Evolutionary conservation across 2,329 filamentous ascomycete species (phyloP).

Genomic region (Trichoderma simmonsii): DNA sequence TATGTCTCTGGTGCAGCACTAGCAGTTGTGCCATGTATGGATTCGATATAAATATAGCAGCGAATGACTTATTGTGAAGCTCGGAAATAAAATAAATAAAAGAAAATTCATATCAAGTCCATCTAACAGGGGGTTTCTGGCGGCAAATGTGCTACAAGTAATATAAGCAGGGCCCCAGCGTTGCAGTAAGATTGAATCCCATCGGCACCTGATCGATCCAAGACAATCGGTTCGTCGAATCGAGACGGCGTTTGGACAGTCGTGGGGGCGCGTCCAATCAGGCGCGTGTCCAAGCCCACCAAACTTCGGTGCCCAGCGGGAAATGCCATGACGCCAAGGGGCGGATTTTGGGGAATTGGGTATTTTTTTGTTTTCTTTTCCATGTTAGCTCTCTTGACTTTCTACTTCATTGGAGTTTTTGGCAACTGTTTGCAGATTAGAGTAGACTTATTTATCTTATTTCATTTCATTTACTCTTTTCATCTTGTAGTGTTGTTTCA

Average conservation of each 20-base stretch:
- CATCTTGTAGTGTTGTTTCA: background rate
- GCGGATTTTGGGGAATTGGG: background rate
- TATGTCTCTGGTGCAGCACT: background rate
- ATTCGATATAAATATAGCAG: background rate
- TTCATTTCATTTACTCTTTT: background rate
- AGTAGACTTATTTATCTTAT: background rate
- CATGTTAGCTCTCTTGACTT: background rate
- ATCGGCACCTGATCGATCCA: constrained; percentile 7
- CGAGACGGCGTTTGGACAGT: constrained; percentile 1
- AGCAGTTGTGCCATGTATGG: background rate
- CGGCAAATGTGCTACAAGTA: background rate
- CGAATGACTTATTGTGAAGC: background rate
- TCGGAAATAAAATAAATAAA: background rate
- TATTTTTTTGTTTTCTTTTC: background rate
- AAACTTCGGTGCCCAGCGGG: background rate
- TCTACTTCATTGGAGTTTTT: background rate
- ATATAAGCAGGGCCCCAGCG: background rate
- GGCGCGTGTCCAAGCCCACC: constrained; percentile 11
- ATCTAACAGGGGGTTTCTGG: background rate
- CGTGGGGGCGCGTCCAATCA: constrained; percentile 25
- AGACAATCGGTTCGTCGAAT: background rate
- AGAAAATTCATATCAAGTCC: background rate
- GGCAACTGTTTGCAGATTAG: background rate
- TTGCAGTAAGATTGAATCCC: background rate
- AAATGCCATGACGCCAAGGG: background rate